Conservation (phyloP, 176 grass and related monocot species). For the Aegilops bicornis region DNA sequence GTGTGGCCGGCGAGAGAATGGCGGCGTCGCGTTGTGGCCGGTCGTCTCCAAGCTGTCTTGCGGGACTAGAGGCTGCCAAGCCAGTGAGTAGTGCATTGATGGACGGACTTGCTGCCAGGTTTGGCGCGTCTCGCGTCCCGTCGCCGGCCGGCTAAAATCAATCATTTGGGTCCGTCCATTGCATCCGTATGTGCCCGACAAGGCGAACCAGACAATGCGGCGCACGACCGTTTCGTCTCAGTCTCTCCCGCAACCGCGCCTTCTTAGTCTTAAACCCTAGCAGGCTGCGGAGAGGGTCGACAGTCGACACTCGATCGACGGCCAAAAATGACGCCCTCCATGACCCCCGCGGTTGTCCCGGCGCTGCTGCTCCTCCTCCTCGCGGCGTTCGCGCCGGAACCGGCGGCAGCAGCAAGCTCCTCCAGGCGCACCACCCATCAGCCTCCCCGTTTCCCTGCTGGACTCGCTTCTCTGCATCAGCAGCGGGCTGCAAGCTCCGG, state of each 20-base stretch:
- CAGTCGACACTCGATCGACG: too few relatives aligned
- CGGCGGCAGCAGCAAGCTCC: background rate
- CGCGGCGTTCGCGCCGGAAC: background rate
- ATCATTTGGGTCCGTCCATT: background rate
- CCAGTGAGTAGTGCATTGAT: too few relatives aligned
- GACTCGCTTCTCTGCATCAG: background rate
- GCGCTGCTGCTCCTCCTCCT: background rate
- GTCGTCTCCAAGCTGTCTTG: background rate
- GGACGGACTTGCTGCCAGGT: too few relatives aligned
- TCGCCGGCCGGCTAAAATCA: too few relatives aligned
- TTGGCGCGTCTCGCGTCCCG: too few relatives aligned
- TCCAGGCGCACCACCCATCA: background rate
- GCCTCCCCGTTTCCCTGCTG: background rate
- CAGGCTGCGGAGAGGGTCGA: too few relatives aligned
- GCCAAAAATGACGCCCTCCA: background rate
- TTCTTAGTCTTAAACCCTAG: background rate
- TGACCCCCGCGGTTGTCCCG: background rate
- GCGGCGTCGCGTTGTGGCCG: background rate
- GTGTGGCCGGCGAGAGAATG: background rate
- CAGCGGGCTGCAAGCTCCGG: background rate
- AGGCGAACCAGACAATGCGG: background rate
- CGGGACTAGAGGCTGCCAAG: too few relatives aligned
- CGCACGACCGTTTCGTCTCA: background rate
- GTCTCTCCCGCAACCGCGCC: background rate
- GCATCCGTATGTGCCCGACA: background rate